Conservation (phyloP, 208 protist genomes). For the Endotrypanum monterogeii region DNA sequence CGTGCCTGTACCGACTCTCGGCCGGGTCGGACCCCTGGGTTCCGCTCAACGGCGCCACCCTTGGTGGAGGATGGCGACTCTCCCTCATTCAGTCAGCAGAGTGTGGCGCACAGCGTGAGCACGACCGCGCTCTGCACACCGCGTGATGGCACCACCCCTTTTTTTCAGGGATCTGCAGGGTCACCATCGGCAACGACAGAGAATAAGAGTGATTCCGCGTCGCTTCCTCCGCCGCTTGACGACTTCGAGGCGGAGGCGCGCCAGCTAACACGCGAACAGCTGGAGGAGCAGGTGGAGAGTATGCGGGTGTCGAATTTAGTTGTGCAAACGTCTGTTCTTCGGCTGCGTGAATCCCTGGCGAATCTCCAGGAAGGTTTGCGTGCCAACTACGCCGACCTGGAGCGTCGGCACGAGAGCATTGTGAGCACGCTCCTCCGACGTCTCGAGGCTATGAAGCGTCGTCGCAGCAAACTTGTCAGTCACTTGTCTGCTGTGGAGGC, state of each 20-base stretch:
- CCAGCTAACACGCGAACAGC: conserved; percentile 36
- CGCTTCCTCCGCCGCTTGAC: conserved; percentile 27
- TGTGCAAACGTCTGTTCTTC: conserved; percentile 47
- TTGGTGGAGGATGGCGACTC: conserved; percentile 34
- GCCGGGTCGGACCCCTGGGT: conserved; percentile 9
- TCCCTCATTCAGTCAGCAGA: conserved; percentile 24
- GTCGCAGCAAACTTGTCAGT: conserved; percentile 43
- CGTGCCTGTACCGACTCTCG: conserved; percentile 1
- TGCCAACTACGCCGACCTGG: conserved; percentile 52
- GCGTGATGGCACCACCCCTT: conserved; percentile 12
- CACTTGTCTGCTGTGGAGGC: conserved; percentile 46
- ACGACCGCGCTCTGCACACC: conserved; percentile 40
- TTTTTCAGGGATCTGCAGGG: background rate
- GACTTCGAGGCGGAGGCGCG: conserved; percentile 56
- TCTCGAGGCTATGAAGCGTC: conserved; percentile 47
- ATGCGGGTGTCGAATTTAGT: conserved; percentile 51
- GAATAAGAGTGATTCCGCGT: background rate
- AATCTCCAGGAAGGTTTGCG: conserved; percentile 57
- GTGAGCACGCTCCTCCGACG: conserved; percentile 72
- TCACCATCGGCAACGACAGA: conserved; percentile 6
- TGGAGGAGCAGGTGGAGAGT: conserved; percentile 46
- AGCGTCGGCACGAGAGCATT: conserved; percentile 75
- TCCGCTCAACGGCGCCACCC: conserved; percentile 13
- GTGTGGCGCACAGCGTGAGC: conserved; percentile 34
- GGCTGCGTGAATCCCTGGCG: conserved; percentile 41